Conservation (phyloP, 371 early-diverging fungal genomes). For the Zopfochytrium polystomum region DNA sequence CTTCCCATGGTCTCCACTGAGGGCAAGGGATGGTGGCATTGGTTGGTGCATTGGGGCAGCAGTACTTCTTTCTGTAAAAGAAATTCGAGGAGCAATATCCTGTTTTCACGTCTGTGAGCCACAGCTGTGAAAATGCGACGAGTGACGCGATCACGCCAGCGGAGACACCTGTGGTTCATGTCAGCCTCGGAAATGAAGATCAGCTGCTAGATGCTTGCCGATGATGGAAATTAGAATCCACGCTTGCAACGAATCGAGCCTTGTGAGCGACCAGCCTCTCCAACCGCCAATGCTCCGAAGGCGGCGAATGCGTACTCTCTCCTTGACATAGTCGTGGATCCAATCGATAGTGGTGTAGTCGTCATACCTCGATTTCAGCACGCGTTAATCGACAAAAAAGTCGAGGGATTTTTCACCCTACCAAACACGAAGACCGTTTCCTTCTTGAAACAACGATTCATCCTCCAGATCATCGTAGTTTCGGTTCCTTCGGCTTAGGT, state of each 20-base stretch:
- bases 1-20: too few relatives aligned
- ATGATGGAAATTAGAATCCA: constrained; percentile 79
- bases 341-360: constrained; percentile 58
- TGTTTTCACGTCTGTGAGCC: constrained; percentile 73
- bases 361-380: constrained; percentile 13
- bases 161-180: constrained; percentile 51
- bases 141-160: constrained; percentile 78
- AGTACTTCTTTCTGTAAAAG: constrained; percentile 15
- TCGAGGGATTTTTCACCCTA: too few relatives aligned
- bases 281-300: constrained; percentile 58
- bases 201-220: constrained; percentile 33
- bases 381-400: too few relatives aligned
- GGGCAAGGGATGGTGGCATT: too few relatives aligned
- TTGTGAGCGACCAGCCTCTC: constrained; percentile 54
- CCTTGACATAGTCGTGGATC: constrained; percentile 89
- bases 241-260: constrained; percentile 77
- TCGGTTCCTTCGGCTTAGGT: too few relatives aligned
- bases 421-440: too few relatives aligned
- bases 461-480: too few relatives aligned
- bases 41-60: constrained; percentile 3
- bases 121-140: constrained; percentile 75
- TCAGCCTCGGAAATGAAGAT: constrained; percentile 12
- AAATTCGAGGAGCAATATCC: constrained; percentile 69
- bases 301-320: constrained; percentile 70
- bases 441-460: too few relatives aligned